Evolutionary conservation across 768 basidiomycete species (phyloP).

Genomic region (Arthromyces matolae): DNA sequence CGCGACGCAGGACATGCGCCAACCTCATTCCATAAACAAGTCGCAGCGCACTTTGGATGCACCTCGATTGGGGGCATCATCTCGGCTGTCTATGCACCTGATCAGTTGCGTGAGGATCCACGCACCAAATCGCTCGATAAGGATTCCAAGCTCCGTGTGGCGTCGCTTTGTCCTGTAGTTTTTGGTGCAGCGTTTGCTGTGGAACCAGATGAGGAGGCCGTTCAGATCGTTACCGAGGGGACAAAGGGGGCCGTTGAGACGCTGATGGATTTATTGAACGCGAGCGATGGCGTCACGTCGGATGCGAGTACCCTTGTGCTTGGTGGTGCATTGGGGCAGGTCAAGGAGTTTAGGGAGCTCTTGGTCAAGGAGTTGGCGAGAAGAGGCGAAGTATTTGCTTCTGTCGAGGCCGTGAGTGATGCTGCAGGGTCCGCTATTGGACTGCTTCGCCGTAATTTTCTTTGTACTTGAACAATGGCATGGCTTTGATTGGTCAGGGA

Average conservation of each 20-base stretch:
- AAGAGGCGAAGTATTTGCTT: slow-evolving; percentile 14
- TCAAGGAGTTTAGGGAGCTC: slow-evolving; percentile 14
- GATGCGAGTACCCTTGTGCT: slow-evolving; percentile 18
- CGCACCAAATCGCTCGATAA: slow-evolving; percentile 5
- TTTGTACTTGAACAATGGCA: not conserved
- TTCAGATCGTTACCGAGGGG: slow-evolving; percentile 17
- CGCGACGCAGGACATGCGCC: slow-evolving; percentile 17
- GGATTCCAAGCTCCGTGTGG: slow-evolving; percentile 25
- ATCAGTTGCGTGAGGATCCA: slow-evolving; percentile 8
- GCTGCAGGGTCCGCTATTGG: slow-evolving; percentile 17
- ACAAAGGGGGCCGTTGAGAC: slow-evolving; percentile 15
- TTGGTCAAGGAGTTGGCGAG: slow-evolving; percentile 12
- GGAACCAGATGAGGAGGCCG: slow-evolving; percentile 16
- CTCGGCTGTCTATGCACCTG: slow-evolving; percentile 21
- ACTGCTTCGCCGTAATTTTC: slow-evolving; percentile 12
- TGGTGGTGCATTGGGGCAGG: slow-evolving; percentile 22
- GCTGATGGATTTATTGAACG: slow-evolving; percentile 8
- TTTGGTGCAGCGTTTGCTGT: slow-evolving; percentile 19
- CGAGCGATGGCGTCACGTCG: slow-evolving; percentile 2
- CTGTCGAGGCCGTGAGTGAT: slow-evolving; percentile 17
- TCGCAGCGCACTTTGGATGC: slow-evolving; percentile 20
- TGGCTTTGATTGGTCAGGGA: not conserved
- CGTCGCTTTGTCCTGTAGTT: slow-evolving; percentile 19
- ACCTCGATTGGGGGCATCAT: slow-evolving; percentile 18
- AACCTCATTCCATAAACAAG: slow-evolving; percentile 16